Evolutionary conservation across 1,284 basidiomycete genomes (phyloP).

Genomic region (Retiboletus flavoniger): DNA sequence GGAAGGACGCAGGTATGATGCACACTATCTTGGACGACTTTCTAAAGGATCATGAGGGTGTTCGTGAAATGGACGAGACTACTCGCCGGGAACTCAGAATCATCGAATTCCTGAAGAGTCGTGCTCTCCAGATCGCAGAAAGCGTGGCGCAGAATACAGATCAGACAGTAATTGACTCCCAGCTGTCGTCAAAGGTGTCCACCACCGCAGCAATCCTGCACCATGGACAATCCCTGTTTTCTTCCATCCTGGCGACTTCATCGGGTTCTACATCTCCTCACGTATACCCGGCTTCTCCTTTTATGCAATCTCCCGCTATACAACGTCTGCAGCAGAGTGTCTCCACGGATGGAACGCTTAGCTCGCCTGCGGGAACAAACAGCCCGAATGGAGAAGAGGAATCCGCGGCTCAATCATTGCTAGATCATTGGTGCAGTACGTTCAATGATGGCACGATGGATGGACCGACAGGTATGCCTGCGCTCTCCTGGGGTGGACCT

Average conservation of each 20-base stretch:
- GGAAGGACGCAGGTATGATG: constrained; percentile 66
- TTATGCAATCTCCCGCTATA: constrained; percentile 54
- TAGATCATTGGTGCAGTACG: constrained; percentile 80
- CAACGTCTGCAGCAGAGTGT: constrained; percentile 59
- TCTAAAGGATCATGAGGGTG: constrained; percentile 67
- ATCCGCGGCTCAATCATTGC: constrained; percentile 66
- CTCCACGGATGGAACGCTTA: constrained; percentile 41
- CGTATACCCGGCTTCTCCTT: constrained; percentile 33
- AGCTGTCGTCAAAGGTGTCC: constrained; percentile 50
- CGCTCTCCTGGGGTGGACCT: constrained; percentile 62
- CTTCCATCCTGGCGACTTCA: constrained; percentile 38
- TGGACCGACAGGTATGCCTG: constrained; percentile 45
- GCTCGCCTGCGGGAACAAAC: constrained; percentile 55
- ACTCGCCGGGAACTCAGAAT: constrained; percentile 77
- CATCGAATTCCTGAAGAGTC: constrained; percentile 73
- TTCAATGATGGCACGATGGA: constrained; percentile 65
- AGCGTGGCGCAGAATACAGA: constrained; percentile 21
- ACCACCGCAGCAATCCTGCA: constrained; percentile 23
- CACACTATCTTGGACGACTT: constrained; percentile 76
- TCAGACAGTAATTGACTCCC: constrained; percentile 33
- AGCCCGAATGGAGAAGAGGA: constrained; percentile 75
- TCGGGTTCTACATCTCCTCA: constrained; percentile 28
- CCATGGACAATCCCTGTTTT: constrained; percentile 36
- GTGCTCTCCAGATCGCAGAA: constrained; percentile 56
- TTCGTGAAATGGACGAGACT: constrained; percentile 74